phyloP scores from a whole-genome alignment of 495 filamentous ascomycete genomes.

The Daldinia caldariorum region DNA sequence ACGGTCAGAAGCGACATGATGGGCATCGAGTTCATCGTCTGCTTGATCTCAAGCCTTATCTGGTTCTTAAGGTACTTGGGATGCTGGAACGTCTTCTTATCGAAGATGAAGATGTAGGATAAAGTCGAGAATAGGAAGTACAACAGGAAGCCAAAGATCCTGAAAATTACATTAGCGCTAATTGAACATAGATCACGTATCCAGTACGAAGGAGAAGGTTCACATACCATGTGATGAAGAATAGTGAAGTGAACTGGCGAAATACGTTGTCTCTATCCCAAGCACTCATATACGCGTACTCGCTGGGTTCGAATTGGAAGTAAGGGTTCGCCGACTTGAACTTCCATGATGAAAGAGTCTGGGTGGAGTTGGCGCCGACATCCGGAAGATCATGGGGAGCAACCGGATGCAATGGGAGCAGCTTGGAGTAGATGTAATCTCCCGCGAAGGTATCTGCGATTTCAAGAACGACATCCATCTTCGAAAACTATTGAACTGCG shows the following conservation, averaged over 20 bases:
- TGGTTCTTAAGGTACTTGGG: constrained; percentile 97
- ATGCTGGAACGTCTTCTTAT: constrained; percentile 87
- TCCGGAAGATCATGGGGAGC: constrained; percentile 55
- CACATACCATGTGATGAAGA: constrained; percentile 84
- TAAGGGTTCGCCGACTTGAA: constrained; percentile 79
- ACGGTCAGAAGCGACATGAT: constrained; percentile 84
- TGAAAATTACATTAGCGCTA: constrained; percentile 47
- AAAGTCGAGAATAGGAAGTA: constrained; percentile 87
- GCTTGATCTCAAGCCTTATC: constrained; percentile 83
- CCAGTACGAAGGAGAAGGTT: constrained; percentile 16
- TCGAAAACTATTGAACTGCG: constrained; percentile 31
- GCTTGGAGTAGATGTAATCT: constrained; percentile 79
- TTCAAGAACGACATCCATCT: constrained; percentile 93
- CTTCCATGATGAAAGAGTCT: constrained; percentile 58
- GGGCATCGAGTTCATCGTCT: constrained; percentile 79
- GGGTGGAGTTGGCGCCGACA: constrained; percentile 51
- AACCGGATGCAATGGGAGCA: constrained; percentile 70
- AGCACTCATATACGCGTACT: constrained; percentile 83
- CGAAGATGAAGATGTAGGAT: constrained; percentile 93
- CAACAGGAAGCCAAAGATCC: constrained; percentile 82
- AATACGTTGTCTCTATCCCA: constrained; percentile 83
- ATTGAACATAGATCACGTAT: constrained; percentile 18
- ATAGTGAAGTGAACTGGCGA: constrained; percentile 80
- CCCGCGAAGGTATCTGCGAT: constrained; percentile 83
- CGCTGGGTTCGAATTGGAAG: constrained; percentile 73